Conservation (phyloP, 2,329 filamentous ascomycete species). For the Thelonectria rubi region DNA sequence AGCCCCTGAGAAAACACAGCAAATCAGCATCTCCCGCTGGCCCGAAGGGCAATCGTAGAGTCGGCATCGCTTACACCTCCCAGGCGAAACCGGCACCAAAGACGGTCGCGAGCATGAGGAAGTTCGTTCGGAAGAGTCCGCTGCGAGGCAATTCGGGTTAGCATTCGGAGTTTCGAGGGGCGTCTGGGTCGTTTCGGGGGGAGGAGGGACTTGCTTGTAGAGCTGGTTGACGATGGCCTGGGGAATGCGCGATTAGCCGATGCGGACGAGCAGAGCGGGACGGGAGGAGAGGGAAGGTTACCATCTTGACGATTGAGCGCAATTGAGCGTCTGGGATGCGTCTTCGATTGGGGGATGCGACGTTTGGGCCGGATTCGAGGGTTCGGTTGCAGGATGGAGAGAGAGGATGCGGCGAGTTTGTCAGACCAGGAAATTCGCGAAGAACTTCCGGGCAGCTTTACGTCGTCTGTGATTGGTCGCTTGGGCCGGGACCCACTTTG, state of each 20-base stretch:
- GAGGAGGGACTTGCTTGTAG: slow-evolving; percentile 51
- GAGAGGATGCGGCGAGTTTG: slow-evolving; percentile 44
- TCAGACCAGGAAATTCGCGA: slow-evolving; percentile 49
- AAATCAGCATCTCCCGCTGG: slow-evolving; percentile 45
- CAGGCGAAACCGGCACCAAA: slow-evolving; percentile 90
- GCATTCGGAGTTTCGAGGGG: slow-evolving; percentile 34
- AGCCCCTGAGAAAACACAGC: slow-evolving; percentile 66
- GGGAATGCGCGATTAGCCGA: slow-evolving; percentile 49
- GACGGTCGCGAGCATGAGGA: slow-evolving; percentile 84
- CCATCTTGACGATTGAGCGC: slow-evolving; percentile 49
- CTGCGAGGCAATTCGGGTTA: slow-evolving; percentile 58
- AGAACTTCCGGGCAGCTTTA: slow-evolving; percentile 45
- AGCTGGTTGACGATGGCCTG: slow-evolving; percentile 51
- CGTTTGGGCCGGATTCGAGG: slow-evolving; percentile 40
- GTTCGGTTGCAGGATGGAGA: slow-evolving; percentile 44
- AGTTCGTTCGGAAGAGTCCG: slow-evolving; percentile 86
- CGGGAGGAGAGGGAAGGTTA: slow-evolving; percentile 36
- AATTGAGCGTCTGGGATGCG: slow-evolving; percentile 43
- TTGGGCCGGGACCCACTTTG: slow-evolving; percentile 37
- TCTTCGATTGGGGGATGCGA: slow-evolving; percentile 38
- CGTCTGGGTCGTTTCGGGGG: slow-evolving; percentile 29
- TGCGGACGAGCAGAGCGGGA: slow-evolving; percentile 12
- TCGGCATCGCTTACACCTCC: slow-evolving; percentile 77
- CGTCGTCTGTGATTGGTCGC: slow-evolving; percentile 44
- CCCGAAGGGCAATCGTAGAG: slow-evolving; percentile 20